Conservation (phyloP, 805 yeast genomes). For the Yamadazyma paraphyllophila region DNA sequence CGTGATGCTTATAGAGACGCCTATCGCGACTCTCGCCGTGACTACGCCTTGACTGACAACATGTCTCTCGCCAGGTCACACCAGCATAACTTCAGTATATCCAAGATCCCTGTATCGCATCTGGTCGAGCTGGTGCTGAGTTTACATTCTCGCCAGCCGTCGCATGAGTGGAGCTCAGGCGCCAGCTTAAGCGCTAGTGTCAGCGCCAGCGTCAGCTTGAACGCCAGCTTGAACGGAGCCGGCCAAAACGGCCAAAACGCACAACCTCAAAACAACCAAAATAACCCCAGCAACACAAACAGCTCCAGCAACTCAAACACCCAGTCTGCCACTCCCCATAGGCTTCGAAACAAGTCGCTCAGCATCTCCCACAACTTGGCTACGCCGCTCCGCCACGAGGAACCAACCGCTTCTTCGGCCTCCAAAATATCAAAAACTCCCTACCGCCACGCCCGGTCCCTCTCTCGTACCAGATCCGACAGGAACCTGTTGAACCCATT, state of each 20-base stretch:
- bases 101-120: slow-evolving; percentile 14
- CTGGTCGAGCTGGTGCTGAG: slow-evolving; percentile 28
- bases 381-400: slow-evolving; percentile 13
- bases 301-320: slow-evolving; percentile 1
- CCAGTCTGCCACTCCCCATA: slow-evolving; percentile 31
- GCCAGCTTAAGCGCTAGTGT: neutral
- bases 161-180: neutral
- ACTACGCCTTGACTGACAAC: slow-evolving; percentile 10
- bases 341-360: slow-evolving; percentile 34
- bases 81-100: slow-evolving; percentile 12
- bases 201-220: slow-evolving; percentile 1
- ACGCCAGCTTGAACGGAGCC: too few relatives aligned
- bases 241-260: too few relatives aligned
- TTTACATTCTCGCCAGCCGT: neutral
- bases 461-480: slow-evolving; percentile 41
- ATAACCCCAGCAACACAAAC: slow-evolving; percentile 7
- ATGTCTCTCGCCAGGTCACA: slow-evolving; percentile 9
- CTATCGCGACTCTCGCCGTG: too few relatives aligned
- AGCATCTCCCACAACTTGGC: slow-evolving; percentile 21
- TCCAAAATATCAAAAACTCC: slow-evolving; percentile 36
- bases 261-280: too few relatives aligned
- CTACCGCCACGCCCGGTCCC: slow-evolving; percentile 38
- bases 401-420: slow-evolving; percentile 5
- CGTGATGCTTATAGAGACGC: too few relatives aligned
- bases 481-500: slow-evolving; percentile 25